Conservation (phyloP, 805 yeast genomes). For the Nakazawaea ishiwadae region DNA sequence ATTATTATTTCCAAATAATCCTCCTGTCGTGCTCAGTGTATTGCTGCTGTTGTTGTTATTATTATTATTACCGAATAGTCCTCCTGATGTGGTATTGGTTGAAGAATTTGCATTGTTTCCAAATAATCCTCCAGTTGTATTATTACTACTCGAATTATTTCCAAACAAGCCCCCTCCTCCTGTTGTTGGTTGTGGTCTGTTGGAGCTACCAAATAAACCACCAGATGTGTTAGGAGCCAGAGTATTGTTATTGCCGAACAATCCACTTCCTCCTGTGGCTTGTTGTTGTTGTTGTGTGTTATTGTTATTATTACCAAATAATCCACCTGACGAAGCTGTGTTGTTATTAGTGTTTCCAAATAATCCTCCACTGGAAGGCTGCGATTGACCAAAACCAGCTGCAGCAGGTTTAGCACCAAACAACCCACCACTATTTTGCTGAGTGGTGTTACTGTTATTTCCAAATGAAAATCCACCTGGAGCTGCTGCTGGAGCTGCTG, state of each 20-base stretch:
- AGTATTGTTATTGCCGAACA: slow-evolving; percentile 17
- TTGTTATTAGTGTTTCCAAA: slow-evolving; percentile 19
- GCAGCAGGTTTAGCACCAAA: slow-evolving; percentile 16
- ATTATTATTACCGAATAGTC: slow-evolving; percentile 32
- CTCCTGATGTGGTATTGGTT: slow-evolving; percentile 18
- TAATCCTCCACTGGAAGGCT: slow-evolving; percentile 17
- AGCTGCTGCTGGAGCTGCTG: slow-evolving; percentile 10
- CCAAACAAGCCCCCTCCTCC: slow-evolving; percentile 33
- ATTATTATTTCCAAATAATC: slow-evolving; percentile 25
- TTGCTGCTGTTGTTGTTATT: slow-evolving; percentile 4
- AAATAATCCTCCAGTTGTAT: slow-evolving; percentile 29
- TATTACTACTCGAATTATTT: slow-evolving; percentile 16
- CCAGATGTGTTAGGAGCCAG: slow-evolving; percentile 15
- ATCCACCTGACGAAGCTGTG: slow-evolving; percentile 23
- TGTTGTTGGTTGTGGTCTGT: slow-evolving; percentile 14
- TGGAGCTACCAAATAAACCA: slow-evolving; percentile 22
- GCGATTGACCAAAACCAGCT: slow-evolving; percentile 8
- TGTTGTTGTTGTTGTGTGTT: slow-evolving; percentile 11
- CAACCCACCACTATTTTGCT: slow-evolving; percentile 8
- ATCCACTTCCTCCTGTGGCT: slow-evolving; percentile 16
- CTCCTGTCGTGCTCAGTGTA: slow-evolving; percentile 17
- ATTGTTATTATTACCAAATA: slow-evolving; percentile 25
- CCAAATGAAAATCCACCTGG: slow-evolving; percentile 18
- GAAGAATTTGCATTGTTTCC: slow-evolving; percentile 18
- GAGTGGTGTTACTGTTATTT: slow-evolving; percentile 4